Evolutionary conservation across 176 grass and related monocot genomes (phyloP).

Genomic region (Bothriochloa decipiens): DNA sequence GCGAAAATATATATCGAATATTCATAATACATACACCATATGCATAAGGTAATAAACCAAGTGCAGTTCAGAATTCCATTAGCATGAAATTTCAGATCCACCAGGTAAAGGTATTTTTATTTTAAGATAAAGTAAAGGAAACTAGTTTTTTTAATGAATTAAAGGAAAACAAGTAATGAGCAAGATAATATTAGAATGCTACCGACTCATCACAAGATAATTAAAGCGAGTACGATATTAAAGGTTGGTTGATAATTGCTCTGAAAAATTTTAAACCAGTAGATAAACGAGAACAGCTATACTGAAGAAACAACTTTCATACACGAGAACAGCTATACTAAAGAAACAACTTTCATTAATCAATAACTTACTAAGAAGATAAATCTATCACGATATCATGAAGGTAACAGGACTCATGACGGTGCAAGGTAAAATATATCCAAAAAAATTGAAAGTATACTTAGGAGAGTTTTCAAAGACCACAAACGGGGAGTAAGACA

Average conservation of each 20-base stretch:
- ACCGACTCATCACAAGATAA: neutral
- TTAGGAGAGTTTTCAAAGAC: neutral
- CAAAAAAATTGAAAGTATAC: neutral
- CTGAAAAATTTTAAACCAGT: neutral
- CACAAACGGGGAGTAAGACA: neutral
- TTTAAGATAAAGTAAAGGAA: neutral
- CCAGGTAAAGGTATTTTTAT: neutral
- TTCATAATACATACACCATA: neutral
- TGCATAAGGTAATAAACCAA: neutral
- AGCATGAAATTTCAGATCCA: neutral
- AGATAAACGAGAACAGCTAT: neutral
- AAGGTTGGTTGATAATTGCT: neutral
- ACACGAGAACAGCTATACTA: neutral
- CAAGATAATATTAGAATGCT: neutral
- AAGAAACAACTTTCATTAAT: neutral
- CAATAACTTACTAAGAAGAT: neutral
- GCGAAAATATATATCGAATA: neutral
- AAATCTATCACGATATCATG: neutral
- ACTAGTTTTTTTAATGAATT: neutral
- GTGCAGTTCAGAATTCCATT: neutral
- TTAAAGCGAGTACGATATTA: neutral
- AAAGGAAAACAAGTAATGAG: slow-evolving; percentile 11
- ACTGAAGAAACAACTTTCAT: neutral
- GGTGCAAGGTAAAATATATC: slow-evolving; percentile 11
- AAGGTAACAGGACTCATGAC: neutral